Evolutionary conservation across 768 basidiomycete species (phyloP), one percentile per base, ranked within the genome.

Genomic region (Steccherinum ochraceum): DNA sequence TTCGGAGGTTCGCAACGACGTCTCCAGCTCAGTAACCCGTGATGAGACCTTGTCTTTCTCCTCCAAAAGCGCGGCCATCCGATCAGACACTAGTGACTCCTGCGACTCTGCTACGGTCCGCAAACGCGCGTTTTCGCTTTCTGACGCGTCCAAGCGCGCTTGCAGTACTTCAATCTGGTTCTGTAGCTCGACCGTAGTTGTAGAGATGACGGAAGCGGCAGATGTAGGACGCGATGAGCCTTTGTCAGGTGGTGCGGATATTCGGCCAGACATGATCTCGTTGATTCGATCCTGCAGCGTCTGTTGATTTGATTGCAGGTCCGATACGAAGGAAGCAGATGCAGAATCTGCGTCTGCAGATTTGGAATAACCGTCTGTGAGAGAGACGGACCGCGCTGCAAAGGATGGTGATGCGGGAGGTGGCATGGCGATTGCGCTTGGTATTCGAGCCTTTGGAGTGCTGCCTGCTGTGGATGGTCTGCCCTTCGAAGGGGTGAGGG

Each of bases 391-490:
- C 24, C 70, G 69, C 16, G 54, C 54, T 10, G 70, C 62, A 49
- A 60, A 61, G 16, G 63, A 65, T 5, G 87, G 87, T 12, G 86
- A 86, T 0, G 83, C 71, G 16, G 88, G 88, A 2, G 88, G 89
- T 2, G 87, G 89, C 89, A 91, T 89, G 5, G 86, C 81, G 23
- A 86, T 65, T n/a, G 77, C 72, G 58, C 86, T 87, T 24, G 87
- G 84, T 53, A 88, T 62, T 46, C 87, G 75, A 12, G 79, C 75
- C 24, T 85, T 77, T 41, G 84, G 82, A 11, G 83, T 85, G 53
- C 62, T 65, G 16, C 30, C 16, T 35, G 41, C n/a, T 23, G 71
- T 51, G 12, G 71, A 67, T 18, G 65, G 51, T 46, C 71, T 67
- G 24, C 61, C 43, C 51, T 68, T 75, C 2, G 68, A 65, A 13